These are phyloP conservation scores for Anthracocystis panici-leucophaei DNA, from an alignment of 1,284 basidiomycete genomes.

Conservation along the genomic window DNA sequence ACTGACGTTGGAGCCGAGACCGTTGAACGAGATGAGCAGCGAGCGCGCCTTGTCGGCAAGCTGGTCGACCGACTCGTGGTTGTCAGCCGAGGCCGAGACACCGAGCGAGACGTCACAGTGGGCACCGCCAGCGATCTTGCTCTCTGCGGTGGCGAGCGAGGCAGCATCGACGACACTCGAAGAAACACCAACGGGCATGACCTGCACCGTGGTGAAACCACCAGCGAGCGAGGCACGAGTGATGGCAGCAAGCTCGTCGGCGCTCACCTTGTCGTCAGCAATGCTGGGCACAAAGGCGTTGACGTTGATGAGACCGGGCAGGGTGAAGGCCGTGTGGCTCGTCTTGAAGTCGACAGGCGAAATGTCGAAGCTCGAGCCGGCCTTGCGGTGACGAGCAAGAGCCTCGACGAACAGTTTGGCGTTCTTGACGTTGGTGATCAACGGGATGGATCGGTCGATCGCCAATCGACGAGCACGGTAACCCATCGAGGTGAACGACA, in stretches of 20 bases:
- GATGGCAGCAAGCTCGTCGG: conserved; percentile 75
- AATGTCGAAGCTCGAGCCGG: conserved; percentile 83
- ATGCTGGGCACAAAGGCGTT: conserved; percentile 87
- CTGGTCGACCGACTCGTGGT: conserved; percentile 50
- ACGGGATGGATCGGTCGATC: conserved; percentile 97
- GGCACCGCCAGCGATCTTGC: conserved; percentile 61
- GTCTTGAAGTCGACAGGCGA: conserved; percentile 94
- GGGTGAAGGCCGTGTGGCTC: conserved; percentile 84
- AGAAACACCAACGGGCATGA: conserved; percentile 52
- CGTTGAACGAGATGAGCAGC: conserved; percentile 63
- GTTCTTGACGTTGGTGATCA: conserved; percentile 99
- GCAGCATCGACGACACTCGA: conserved; percentile 50
- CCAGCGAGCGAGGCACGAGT: conserved; percentile 61
- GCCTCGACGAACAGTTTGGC: conserved; percentile 97
- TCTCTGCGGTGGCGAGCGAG: conserved; percentile 58
- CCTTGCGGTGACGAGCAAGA: conserved; percentile 77
- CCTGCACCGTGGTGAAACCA: conserved; percentile 65
- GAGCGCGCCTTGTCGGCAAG: conserved; percentile 62
- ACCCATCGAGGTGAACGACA: conserved; percentile 95
- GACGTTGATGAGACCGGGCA: conserved; percentile 93
- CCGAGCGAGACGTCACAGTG: conserved; percentile 66
- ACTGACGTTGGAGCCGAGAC: conserved; percentile 52
- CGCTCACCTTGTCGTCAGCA: conserved; percentile 72
- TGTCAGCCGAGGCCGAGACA: conserved; percentile 58
- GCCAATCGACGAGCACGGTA: conserved; percentile 98